Conservation (phyloP, 306 rosid species). For the Myrica gale region DNA sequence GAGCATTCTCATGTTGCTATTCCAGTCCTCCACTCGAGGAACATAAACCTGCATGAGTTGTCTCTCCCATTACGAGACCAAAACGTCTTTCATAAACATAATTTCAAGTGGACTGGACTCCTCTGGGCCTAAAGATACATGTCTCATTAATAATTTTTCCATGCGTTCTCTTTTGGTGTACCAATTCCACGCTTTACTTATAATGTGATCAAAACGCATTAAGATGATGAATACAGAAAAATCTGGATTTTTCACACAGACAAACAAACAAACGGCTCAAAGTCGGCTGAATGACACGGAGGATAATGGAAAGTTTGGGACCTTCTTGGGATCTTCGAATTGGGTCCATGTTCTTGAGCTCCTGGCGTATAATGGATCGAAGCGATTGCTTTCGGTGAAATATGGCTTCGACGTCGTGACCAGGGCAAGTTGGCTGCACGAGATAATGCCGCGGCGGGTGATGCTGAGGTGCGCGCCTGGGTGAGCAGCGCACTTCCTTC, state of each 20-base stretch:
- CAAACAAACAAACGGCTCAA: not conserved
- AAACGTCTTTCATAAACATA: not conserved
- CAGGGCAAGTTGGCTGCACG: not conserved
- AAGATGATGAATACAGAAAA: not conserved
- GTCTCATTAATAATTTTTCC: not conserved
- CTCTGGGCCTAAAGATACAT: not conserved
- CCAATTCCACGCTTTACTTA: not conserved
- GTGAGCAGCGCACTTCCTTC: slow-evolving; percentile 1
- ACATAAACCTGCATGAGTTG: not conserved
- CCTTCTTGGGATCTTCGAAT: slow-evolving; percentile 33
- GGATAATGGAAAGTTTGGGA: not conserved
- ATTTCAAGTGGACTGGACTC: slow-evolving; percentile 8
- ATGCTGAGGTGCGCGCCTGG: slow-evolving; percentile 11
- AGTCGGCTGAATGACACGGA: not conserved
- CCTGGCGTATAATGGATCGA: slow-evolving; percentile 20
- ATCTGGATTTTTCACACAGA: not conserved
- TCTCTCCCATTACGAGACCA: not conserved
- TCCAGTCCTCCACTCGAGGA: slow-evolving; percentile 15
- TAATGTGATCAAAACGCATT: not conserved
- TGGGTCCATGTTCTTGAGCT: slow-evolving; percentile 36
- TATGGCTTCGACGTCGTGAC: slow-evolving; percentile 14
- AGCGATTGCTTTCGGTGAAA: slow-evolving; percentile 29
- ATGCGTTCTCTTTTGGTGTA: not conserved
- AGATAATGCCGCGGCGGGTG: not conserved
- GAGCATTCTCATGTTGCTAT: slow-evolving; percentile 21